These are phyloP conservation scores for Ceratocystis ficicola DNA, from an alignment of 2,329 filamentous ascomycete genomes.

Conservation along the genomic window DNA sequence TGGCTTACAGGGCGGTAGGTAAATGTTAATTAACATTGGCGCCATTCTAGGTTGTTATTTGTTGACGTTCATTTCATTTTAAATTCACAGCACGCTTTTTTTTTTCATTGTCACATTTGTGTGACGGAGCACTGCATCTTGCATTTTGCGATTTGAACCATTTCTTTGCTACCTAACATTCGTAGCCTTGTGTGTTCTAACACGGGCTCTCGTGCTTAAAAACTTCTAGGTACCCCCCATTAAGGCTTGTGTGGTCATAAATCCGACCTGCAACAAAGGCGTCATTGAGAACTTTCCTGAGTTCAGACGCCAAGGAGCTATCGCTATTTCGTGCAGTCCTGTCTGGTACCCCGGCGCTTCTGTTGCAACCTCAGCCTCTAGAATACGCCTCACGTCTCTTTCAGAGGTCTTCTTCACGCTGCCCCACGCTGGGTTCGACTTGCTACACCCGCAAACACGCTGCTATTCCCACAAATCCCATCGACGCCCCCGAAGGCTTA, in stretches of 20 bases:
- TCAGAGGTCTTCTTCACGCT: background rate
- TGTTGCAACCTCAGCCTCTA: background rate
- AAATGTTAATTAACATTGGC: background rate
- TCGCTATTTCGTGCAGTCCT: background rate
- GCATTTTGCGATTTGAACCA: background rate
- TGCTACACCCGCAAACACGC: background rate
- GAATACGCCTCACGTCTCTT: background rate
- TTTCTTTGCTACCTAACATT: background rate
- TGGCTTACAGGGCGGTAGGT: conserved; percentile 1
- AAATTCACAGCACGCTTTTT: background rate
- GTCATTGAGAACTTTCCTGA: background rate
- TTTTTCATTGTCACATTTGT: background rate
- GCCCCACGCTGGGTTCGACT: background rate
- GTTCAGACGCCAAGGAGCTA: background rate
- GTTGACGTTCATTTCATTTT: background rate
- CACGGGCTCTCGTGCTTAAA: background rate
- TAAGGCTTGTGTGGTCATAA: background rate
- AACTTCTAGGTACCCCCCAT: background rate
- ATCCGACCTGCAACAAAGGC: background rate
- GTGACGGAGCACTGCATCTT: background rate
- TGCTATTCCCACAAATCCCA: background rate
- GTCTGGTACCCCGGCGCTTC: background rate
- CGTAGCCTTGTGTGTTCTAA: background rate
- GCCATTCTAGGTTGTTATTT: background rate
- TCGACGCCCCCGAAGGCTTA: background rate